phyloP scores from a whole-genome alignment of 2,329 filamentous ascomycete species.

The Fusarium sp. region DNA sequence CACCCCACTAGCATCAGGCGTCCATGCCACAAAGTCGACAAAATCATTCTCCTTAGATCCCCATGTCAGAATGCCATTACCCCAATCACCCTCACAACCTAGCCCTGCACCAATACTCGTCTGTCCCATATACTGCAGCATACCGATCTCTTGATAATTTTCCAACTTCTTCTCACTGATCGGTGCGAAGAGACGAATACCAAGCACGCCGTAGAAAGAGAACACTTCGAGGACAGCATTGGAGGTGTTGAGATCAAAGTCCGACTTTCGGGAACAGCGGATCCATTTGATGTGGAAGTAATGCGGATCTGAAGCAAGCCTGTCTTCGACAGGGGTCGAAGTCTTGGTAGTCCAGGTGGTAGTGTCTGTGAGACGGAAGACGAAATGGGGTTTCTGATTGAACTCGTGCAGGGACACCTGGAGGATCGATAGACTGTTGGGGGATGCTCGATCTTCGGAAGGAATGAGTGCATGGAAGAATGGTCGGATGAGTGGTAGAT shows the following conservation, averaged over 20 bases:
- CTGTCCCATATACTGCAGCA: neutral
- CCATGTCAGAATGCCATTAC: neutral
- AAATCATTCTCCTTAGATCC: neutral
- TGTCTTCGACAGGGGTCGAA: neutral
- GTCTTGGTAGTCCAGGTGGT: neutral
- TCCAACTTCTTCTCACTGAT: neutral
- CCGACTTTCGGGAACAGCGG: neutral
- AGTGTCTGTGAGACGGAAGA: neutral
- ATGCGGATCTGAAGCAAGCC: neutral
- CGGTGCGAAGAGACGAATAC: neutral
- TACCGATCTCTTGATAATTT: neutral
- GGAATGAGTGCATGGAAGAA: neutral
- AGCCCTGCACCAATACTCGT: neutral
- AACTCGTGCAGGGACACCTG: neutral
- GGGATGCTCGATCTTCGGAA: neutral
- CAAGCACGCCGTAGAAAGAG: neutral
- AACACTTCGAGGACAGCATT: neutral
- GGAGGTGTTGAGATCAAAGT: neutral
- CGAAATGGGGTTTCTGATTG: neutral
- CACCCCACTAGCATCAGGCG: neutral
- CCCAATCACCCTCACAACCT: neutral
- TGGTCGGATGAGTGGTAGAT: neutral
- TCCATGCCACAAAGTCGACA: neutral
- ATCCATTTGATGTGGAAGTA: neutral
- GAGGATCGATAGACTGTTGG: neutral